Conservation (phyloP, 148 eudicot species). For the Arctostaphylos glauca region DNA sequence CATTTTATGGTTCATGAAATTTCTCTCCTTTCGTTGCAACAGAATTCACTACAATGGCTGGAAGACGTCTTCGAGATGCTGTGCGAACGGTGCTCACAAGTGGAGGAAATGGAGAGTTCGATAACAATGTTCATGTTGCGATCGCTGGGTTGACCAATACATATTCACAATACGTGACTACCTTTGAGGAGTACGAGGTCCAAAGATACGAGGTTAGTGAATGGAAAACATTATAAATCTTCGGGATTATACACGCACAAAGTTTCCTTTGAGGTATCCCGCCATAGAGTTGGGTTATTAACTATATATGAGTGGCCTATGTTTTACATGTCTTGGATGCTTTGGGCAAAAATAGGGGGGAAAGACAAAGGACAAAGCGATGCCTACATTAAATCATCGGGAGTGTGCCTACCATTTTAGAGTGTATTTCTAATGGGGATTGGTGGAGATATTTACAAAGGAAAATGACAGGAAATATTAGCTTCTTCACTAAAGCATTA, state of each 20-base stretch:
- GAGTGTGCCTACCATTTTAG: background rate
- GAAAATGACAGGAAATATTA: background rate
- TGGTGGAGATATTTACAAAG: background rate
- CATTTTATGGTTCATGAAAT: background rate
- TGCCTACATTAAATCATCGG: background rate
- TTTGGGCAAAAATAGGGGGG: no score
- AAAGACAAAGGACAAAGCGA: no score
- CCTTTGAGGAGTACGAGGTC: constrained; percentile 82
- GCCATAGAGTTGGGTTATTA: background rate
- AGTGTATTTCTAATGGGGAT: background rate
- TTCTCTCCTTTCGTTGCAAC: constrained; percentile 9
- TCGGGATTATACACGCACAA: background rate
- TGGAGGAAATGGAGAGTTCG: constrained; percentile 45
- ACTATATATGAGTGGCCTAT: background rate
- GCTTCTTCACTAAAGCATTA: background rate
- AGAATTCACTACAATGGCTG: constrained; percentile 99
- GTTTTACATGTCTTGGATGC: background rate
- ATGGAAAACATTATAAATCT: background rate
- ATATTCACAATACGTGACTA: constrained; percentile 89
- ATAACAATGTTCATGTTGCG: constrained; percentile 58
- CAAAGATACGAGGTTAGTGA: constrained; percentile 95
- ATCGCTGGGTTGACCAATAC: constrained; percentile 97
- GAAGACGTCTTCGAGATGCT: constrained; percentile 96
- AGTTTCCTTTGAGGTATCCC: background rate
- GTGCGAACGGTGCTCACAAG: constrained; percentile 54